Base-by-base conservation (phyloP, 164 flowering plant species). In the Echeveria elegans region DNA sequence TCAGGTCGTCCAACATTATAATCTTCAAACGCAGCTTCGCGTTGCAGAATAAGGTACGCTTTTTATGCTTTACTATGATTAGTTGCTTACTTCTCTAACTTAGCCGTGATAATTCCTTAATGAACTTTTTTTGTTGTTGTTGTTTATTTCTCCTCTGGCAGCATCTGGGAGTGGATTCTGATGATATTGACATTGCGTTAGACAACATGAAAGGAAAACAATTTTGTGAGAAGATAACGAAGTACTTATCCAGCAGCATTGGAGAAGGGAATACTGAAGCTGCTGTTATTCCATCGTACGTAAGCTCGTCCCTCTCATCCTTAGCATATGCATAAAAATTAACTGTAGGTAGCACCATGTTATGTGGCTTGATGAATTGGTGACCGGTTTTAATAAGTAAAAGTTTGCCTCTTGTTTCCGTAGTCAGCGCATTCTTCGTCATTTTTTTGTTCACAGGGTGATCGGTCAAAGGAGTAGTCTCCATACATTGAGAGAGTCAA, bases 11-110 rank as follows among this genome's bases (percentile, higher is more conserved):
- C 76, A 76, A 14, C 88, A 91, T 70, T 91, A 81, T 73, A 72
- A 76, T 28, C 88, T 91, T 67, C 68, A 79, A 16, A 91, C 91
- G 30, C 88, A 89, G 82, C 96, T 92, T 50, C 90, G 97, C 0
- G 97, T 95, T 37, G 99, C 99, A n/a, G 99, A 96, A 95, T 69
- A 95, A 95, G 97, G 97, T 91, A 5, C 6, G 34, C 1, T 47
- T 1, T 18, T 7, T 8, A 40, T 40, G 21, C 23, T n/a, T n/a
- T n/a, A n/a, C n/a, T n/a, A n/a, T n/a, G n/a, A n/a, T n/a, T n/a
- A n/a, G n/a, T n/a, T 18, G 29, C 6, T 56, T 12, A 31, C 43
- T 16, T 2, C 18, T 38, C 31, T 23, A n/a, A 2, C 8, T 8
- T 9, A 21, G 15, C 21, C 12, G 38, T 56, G 9, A 28, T 21